Percentiles rank a stretch among this genome's conserved stretches.
phyloP scores from a whole-genome alignment of 768 basidiomycete genomes.

The Naganishia randhawae region DNA sequence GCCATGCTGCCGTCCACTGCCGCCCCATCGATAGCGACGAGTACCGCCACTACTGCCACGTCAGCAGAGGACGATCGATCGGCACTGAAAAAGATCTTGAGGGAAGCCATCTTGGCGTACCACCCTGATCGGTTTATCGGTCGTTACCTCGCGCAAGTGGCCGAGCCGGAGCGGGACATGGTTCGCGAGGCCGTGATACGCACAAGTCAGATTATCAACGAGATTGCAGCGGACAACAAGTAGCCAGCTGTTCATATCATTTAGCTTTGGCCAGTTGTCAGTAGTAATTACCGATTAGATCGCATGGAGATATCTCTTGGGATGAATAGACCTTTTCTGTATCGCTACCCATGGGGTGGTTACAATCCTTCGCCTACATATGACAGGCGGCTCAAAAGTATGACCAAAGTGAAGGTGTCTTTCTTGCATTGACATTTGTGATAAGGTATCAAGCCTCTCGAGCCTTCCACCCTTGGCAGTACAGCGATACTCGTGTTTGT shows the following conservation, averaged over 20 bases:
- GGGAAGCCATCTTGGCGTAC: constrained; percentile 58
- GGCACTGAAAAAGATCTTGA: constrained; percentile 58
- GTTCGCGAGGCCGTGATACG: constrained; percentile 49
- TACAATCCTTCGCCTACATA: no score
- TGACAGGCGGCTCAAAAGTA: no score
- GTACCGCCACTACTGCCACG: not conserved
- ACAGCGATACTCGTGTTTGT: no score
- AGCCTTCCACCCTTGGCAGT: no score
- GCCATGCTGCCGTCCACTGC: constrained; percentile 26
- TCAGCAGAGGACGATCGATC: constrained; percentile 31
- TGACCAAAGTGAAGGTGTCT: no score
- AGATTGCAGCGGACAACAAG: constrained; percentile 35
- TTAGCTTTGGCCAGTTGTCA: not conserved
- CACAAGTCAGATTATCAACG: constrained; percentile 46
- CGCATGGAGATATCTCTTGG: no score
- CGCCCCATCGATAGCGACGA: constrained; percentile 7
- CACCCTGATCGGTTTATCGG: constrained; percentile 51
- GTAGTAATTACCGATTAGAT: no score
- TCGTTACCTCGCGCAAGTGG: constrained; percentile 38
- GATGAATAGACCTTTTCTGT: no score
- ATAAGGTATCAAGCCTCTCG: no score
- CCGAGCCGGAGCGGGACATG: constrained; percentile 37
- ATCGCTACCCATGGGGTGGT: no score
- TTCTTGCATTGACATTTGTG: no score
- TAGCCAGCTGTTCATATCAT: no score